Evolutionary conservation across 192 early-diverging fungal species (phyloP), one percentile per base, ranked within the genome.

Genomic region (Gonapodya prolifera): DNA sequence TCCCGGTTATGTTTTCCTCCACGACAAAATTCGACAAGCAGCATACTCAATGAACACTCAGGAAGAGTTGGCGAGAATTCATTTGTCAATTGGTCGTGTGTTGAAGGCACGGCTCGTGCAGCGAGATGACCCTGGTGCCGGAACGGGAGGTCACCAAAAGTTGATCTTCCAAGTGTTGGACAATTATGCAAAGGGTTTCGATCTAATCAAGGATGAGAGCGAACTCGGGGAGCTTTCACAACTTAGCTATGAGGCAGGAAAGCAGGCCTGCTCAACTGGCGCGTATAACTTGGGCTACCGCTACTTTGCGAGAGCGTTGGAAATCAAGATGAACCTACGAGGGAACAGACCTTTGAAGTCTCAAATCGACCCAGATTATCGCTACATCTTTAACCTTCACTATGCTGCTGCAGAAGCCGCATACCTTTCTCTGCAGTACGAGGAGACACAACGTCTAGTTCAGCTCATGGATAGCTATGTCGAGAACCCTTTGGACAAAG

Each of bases 381-480:
- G 71, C 18, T 32, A 30, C 71, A 73, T 73, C 2, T 73, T 73
- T 29, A 73, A 73, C 71, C 13, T 73, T 2, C 71, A 73, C 71
- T 73, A 73, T 29, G 18, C 28, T 13, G 71, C 71, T 2, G 71
- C 71, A 2, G 71, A 73, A 32, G 71, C 71, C 8, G 71, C 71
- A 8, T 73, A 73, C 31, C 71, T 73, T 8, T 73, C 71, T 2
- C 18, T 73, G 8, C 71, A 30, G 71, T 73, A 73, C 31, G 71
- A 73, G 28, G 71, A 73, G 71, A 73, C 71, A 18, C 18, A 73
- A 18, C 71, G 71, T 32, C 31, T 73, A 32, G 71, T 73, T 18
- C 28, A 73, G 71, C 71, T 73, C 18, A 73, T 73, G 71, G 71
- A 73, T 29, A 32, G 28, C 71, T 73, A 73, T 29, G 71, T 73